Evolutionary conservation across 176 grass and related monocot genomes (phyloP), one percentile per base, ranked within the genome.

Genomic region (Thalia dealbata): DNA sequence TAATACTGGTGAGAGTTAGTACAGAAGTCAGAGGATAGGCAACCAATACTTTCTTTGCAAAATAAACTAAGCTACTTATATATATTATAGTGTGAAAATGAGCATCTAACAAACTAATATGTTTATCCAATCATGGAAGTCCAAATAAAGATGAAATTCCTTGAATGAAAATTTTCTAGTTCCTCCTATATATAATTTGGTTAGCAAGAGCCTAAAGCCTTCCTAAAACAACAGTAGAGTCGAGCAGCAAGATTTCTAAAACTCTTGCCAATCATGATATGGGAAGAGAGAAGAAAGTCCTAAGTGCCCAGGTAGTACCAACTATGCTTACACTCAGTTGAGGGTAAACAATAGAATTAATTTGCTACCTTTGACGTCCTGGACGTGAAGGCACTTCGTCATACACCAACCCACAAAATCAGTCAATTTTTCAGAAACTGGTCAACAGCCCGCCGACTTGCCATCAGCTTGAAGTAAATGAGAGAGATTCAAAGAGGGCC

Each of bases 331-430:
- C 73, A 58, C 76, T 88, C 92, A 73, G 73, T 68, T 70, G 86
- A 87, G 77, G 77, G 76, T 80, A 85, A 91, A 87, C 81, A 67
- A 70, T 76, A 78, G 75, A 70, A 80, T 42, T 78, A 64, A 75
- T 63, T 72, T 78, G 79, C 95, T 92, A 99, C 95, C 90, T 99
- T 90, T 86, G 85, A 89, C 87, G 85, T 88, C 90, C 93, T 90
- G 84, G 85, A 89, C 87, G 85, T 88, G 84, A 91, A 91, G 82
- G 85, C 90, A 93, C 90, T 87, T 87, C 82, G 81, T 78, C 78
- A 91, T 74, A 91, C 95, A 95, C 85, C 90, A 81, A 93, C 80
- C 87, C 86, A 91, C 81, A 87, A 85, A 78, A 85, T 89, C 85
- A 90, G 89, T 91, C 90, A 86, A 81, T 85, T 77, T 90, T 84